These are phyloP conservation scores for Daldinia sp. DNA, from an alignment of 2,329 filamentous ascomycete species.

Conservation along the genomic window DNA sequence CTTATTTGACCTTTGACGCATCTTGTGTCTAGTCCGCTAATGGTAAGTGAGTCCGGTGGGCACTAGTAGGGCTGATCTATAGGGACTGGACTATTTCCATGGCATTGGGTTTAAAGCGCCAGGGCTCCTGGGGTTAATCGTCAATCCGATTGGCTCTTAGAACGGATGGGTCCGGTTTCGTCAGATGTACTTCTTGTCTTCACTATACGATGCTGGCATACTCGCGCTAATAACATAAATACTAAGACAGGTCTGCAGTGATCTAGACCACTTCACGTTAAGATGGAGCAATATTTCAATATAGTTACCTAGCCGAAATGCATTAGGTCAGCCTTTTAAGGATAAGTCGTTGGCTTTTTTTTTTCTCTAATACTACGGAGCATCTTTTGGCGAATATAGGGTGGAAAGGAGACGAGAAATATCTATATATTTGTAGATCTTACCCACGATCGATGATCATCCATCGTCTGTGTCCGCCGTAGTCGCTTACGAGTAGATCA, in stretches of 20 bases:
- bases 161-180: conserved; percentile 2
- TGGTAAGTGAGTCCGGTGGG: neutral
- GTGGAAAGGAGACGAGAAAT: conserved; percentile 9
- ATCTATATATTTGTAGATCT: conserved; percentile 5
- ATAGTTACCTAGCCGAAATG: neutral
- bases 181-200: neutral
- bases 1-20: neutral
- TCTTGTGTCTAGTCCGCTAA: conserved; percentile 1
- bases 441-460: conserved; percentile 1
- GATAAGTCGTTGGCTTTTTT: neutral
- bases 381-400: neutral
- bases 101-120: conserved; percentile 1
- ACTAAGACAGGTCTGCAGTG: neutral
- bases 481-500: neutral
- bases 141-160: conserved; percentile 12
- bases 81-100: conserved; percentile 17
- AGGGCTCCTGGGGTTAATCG: neutral
- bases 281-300: neutral
- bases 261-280: conserved; percentile 17
- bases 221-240: neutral
- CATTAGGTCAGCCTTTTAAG: conserved; percentile 1
- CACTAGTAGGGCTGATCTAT: conserved; percentile 1
- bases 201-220: conserved; percentile 9
- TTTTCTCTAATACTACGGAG: neutral
- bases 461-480: neutral